Evolutionary conservation across 495 filamentous ascomycete genomes (phyloP).

Genomic region (Aspergillus egyptiacus): DNA sequence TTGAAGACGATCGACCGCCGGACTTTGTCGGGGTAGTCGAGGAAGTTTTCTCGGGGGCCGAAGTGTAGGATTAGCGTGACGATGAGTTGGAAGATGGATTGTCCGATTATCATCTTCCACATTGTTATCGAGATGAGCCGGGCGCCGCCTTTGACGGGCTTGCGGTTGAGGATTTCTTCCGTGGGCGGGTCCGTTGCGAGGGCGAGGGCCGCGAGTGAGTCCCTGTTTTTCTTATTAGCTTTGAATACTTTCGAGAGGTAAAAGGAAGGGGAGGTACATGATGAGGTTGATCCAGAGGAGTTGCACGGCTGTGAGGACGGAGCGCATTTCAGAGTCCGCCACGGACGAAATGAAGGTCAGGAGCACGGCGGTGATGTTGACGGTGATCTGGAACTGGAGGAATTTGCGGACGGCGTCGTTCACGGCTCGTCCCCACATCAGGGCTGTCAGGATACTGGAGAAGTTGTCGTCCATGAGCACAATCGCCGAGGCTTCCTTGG

Average conservation of each 20-base stretch:
- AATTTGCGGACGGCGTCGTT: slow-evolving; percentile 90
- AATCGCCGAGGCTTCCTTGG: slow-evolving; percentile 90
- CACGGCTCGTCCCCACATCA: slow-evolving; percentile 85
- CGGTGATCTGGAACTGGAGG: slow-evolving; percentile 85
- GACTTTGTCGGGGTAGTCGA: slow-evolving; percentile 26
- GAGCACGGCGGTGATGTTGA: slow-evolving; percentile 82
- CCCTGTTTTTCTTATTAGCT: slow-evolving; percentile 20
- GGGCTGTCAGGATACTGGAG: slow-evolving; percentile 76
- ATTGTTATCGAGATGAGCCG: slow-evolving; percentile 76
- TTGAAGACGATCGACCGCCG: slow-evolving; percentile 78
- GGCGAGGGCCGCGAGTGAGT: slow-evolving; percentile 81
- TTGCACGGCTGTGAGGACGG: slow-evolving; percentile 80
- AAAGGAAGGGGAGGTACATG: slow-evolving; percentile 71
- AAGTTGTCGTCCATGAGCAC: slow-evolving; percentile 93
- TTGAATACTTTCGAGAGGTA: slow-evolving; percentile 53
- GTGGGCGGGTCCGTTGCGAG: slow-evolving; percentile 81
- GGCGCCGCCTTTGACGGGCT: slow-evolving; percentile 68
- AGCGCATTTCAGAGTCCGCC: slow-evolving; percentile 53
- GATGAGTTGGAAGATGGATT: slow-evolving; percentile 74
- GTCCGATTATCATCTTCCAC: slow-evolving; percentile 95
- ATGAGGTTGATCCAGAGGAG: slow-evolving; percentile 90
- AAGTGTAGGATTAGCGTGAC: slow-evolving; percentile 78
- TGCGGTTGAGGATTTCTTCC: slow-evolving; percentile 70
- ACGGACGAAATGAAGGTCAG: slow-evolving; percentile 83
- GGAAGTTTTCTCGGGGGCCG: slow-evolving; percentile 54